phyloP scores from a whole-genome alignment of 2,329 filamentous ascomycete species.

The Colletotrichum lindemuthianum region DNA sequence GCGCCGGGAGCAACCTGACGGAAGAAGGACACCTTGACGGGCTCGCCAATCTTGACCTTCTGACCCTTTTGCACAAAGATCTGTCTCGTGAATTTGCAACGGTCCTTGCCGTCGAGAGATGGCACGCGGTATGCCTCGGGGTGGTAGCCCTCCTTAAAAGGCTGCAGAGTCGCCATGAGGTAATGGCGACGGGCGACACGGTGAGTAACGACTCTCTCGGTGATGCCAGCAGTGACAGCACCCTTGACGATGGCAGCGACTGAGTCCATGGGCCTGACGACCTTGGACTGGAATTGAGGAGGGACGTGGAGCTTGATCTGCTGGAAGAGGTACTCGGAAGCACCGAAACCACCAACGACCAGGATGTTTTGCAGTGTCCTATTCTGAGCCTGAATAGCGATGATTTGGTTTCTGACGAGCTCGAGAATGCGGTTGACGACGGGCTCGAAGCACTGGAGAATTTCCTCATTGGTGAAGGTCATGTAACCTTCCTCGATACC shows the following conservation, averaged over 20 bases:
- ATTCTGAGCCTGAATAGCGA: constrained; percentile 98
- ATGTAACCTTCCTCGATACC: constrained; percentile 99
- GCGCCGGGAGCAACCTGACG: constrained; percentile 96
- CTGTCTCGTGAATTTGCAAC: constrained; percentile 98
- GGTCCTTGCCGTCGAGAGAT: constrained; percentile 94
- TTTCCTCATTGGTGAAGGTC: constrained; percentile 99
- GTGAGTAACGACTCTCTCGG: constrained; percentile 94
- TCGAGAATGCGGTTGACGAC: constrained; percentile 97
- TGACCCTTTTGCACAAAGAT: constrained; percentile 99
- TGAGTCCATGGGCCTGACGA: constrained; percentile 98
- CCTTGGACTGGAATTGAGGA: constrained; percentile 97
- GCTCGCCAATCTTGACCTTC: constrained; percentile 98
- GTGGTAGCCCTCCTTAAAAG: constrained; percentile 98
- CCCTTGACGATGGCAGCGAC: constrained; percentile 99
- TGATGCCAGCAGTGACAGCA: constrained; percentile 96
- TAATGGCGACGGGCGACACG: constrained; percentile 98
- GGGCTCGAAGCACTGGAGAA: constrained; percentile 97
- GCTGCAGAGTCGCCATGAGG: constrained; percentile 98
- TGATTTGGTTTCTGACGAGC: constrained; percentile 97
- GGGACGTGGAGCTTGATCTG: constrained; percentile 99
- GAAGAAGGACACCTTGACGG: constrained; percentile 99
- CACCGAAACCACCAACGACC: constrained; percentile 97
- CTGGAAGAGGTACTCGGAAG: constrained; percentile 98
- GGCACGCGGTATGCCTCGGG: constrained; percentile 98
- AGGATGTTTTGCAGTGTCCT: constrained; percentile 93